A percentile compares a stretch with the other conserved stretches of the same genome.
These are phyloP conservation scores for Claviceps lovelessii DNA, from an alignment of 2,329 filamentous ascomycete genomes.

Conservation along the genomic window DNA sequence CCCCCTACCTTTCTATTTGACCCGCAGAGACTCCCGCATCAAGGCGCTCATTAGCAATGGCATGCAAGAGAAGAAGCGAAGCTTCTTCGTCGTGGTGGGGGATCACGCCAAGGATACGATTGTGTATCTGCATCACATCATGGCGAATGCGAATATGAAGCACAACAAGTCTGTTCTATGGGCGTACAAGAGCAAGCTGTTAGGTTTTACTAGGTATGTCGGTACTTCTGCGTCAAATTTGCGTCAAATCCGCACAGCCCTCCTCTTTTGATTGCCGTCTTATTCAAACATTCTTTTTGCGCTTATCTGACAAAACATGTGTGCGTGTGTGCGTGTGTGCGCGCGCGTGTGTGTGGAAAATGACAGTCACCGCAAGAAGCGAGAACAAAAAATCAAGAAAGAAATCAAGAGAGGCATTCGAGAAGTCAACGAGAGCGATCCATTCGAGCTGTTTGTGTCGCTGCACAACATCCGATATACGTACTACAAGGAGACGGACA, in stretches of 20 bases:
- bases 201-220: conserved; percentile 67
- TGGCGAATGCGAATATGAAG: conserved; percentile 79
- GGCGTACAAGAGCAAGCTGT: conserved; percentile 96
- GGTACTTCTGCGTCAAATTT: too few species aligned
- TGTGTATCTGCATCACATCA: conserved; percentile 82
- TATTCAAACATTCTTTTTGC: neutral
- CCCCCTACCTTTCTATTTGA: too few species aligned
- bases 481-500: conserved; percentile 99
- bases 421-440: conserved; percentile 83
- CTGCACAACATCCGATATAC: conserved; percentile 96
- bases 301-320: neutral
- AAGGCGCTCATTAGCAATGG: conserved; percentile 84
- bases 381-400: conserved; percentile 95
- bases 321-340: neutral
- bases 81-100: conserved; percentile 93
- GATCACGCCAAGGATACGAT: conserved; percentile 90
- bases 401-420: conserved; percentile 91
- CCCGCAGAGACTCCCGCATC: conserved; percentile 67
- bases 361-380: conserved; percentile 80
- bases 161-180: conserved; percentile 85
- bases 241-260: neutral
- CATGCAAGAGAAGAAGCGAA: conserved; percentile 88
- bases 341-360: neutral
- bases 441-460: conserved; percentile 93
- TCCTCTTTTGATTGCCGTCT: too few species aligned